Evolutionary conservation across 345 rosid species (phyloP).

Genomic region (Populus pruinosa): DNA sequence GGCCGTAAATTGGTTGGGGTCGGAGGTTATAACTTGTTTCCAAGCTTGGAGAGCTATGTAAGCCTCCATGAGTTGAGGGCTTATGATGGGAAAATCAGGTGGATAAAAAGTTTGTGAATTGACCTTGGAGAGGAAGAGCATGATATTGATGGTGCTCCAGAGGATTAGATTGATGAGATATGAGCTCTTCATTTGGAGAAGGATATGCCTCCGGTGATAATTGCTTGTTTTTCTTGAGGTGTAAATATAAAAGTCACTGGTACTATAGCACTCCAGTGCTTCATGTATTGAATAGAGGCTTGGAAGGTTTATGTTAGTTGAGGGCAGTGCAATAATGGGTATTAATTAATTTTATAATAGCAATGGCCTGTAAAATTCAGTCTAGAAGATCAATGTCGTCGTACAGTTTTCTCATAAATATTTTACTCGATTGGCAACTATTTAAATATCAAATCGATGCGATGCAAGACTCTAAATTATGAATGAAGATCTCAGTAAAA

Average conservation of each 20-base stretch:
- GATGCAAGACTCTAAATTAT: no score
- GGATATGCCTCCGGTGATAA: not conserved
- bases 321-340: not conserved
- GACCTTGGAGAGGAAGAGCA: conserved; percentile 17
- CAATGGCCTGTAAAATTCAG: not conserved
- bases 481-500: no score
- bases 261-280: no score
- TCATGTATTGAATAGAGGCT: no score
- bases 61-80: conserved; percentile 62
- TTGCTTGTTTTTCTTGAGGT: no score
- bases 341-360: not conserved
- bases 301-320: conserved; percentile 1
- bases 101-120: conserved; percentile 23
- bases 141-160: conserved; percentile 8
- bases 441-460: no score
- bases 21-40: conserved; percentile 61
- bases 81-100: conserved; percentile 25
- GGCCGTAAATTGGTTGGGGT: conserved; percentile 59
- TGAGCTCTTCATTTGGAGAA: conserved; percentile 23
- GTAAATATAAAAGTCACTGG: no score
- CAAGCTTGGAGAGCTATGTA: conserved; percentile 72
- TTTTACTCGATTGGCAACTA: no score
- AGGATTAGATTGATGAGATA: conserved; percentile 14
- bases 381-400: not conserved
- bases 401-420: no score